Evolutionary conservation across 2,329 filamentous ascomycete genomes (phyloP).

Genomic region (Epichloe sp.): DNA sequence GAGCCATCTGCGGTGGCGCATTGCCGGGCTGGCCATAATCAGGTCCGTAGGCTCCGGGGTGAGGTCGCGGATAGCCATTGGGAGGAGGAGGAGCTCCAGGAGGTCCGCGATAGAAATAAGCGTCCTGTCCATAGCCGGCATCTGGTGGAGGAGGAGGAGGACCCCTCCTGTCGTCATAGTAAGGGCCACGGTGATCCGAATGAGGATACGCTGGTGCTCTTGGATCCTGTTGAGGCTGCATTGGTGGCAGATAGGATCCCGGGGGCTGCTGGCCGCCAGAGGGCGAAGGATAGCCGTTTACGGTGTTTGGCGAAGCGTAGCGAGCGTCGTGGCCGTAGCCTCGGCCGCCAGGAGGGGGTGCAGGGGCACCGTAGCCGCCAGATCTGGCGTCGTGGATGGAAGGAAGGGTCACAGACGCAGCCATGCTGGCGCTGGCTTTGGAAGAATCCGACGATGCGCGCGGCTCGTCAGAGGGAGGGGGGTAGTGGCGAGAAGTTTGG

Average conservation of each 20-base stretch:
- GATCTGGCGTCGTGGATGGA: conserved; percentile 35
- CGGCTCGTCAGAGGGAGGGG: conserved; percentile 9
- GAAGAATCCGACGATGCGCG: conserved; percentile 8
- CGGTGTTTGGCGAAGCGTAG: conserved; percentile 30
- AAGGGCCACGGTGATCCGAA: conserved; percentile 25
- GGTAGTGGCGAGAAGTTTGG: conserved; percentile 3
- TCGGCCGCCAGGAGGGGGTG: conserved; percentile 18
- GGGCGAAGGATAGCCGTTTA: conserved; percentile 34
- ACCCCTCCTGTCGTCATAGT: conserved; percentile 22
- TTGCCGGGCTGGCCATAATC: conserved; percentile 23
- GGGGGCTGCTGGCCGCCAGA: conserved; percentile 19
- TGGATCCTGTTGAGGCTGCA: conserved; percentile 23
- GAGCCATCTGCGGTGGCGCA: conserved; percentile 25
- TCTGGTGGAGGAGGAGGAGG: conserved; percentile 17
- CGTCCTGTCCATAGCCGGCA: conserved; percentile 17
- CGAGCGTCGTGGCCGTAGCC: conserved; percentile 20
- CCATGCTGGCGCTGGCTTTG: conserved; percentile 24
- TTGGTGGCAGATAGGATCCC: conserved; percentile 23
- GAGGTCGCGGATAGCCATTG: conserved; percentile 14
- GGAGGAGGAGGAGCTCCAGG: conserved; percentile 19
- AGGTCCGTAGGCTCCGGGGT: conserved; percentile 18
- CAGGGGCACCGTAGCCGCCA: conserved; percentile 20
- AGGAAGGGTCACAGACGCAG: conserved; percentile 32
- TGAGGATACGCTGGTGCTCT: conserved; percentile 24
- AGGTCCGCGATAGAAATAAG: conserved; percentile 21